Evolutionary conservation across 768 basidiomycete species (phyloP), one percentile per base, ranked within the genome.

Genomic region (Trametes cingulata): DNA sequence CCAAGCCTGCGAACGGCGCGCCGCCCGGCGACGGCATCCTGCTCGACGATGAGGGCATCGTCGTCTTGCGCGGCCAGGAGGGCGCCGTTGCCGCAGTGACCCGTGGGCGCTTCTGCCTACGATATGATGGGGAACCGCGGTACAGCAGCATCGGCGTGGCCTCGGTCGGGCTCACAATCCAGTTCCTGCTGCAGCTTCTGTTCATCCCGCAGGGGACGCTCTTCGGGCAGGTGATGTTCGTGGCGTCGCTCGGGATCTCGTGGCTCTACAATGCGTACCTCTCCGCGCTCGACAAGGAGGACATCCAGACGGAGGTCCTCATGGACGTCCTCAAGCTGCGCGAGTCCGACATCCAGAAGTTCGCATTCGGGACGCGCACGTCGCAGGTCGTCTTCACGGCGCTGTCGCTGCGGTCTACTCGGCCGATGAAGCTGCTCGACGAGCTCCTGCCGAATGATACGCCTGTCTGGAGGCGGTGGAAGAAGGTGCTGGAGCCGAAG

Each of bases 241-340:
- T 64, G 37, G 45, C 46, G 50, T 48, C 59, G 39, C 58, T 64
- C 33, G 63, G n/a, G 15, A 41, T 54, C 24, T 56, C 63, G 37
- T 64, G 63, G 63, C 27, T 29, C n/a, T 64, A 60, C 55, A 64
- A 64, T 56, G 45, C 59, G 14, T 64, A 43, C 46, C 55, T 64
- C n/a, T 60, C 63, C 14, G 50, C 59, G 45, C 54, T 64, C 43
- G 59, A 60, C 54, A 52, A 54, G 51, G 59, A 64, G 40, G 54
- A 58, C 37, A 50, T 60, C 40, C 63, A 64, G 52, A 56, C 58
- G 33, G 54, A 56, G 36, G 37, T 60, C 8, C 52, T 63, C 40
- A 9, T 58, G 4, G 61, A 54, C 10, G 46, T 47, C 29, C 17
- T 63, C 27, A 8, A 8, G 1, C 36, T 63, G 10, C 35, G 33